Evolutionary conservation across 108 stramenopile species (phyloP).

Genomic region (Nitzschia putrida): DNA sequence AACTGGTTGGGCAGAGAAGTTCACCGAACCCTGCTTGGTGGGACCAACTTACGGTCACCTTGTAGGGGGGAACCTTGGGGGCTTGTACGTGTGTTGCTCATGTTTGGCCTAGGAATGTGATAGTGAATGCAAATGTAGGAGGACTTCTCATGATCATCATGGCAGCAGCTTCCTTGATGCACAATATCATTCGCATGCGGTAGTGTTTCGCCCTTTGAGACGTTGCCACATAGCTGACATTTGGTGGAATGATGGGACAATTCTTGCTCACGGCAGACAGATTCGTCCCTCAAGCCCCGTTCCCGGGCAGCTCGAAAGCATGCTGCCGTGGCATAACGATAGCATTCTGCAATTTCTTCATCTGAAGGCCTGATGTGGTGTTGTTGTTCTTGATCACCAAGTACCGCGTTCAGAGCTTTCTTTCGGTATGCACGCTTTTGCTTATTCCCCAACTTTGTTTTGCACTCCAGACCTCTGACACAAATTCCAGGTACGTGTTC

Average conservation of each 20-base stretch:
- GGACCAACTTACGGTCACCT: no score
- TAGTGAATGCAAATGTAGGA: neutral
- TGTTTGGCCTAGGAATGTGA: neutral
- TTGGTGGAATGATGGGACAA: neutral
- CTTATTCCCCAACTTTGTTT: neutral
- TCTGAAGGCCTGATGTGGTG: neutral
- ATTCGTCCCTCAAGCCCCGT: neutral
- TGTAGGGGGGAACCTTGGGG: neutral
- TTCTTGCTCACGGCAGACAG: neutral
- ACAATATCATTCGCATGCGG: neutral
- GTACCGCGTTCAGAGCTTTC: neutral
- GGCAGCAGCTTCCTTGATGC: neutral
- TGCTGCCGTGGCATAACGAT: neutral
- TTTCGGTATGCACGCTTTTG: neutral
- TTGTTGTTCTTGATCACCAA: neutral
- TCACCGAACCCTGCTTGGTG: no score
- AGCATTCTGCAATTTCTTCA: neutral
- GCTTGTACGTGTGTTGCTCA: neutral
- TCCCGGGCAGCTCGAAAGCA: neutral
- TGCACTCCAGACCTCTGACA: neutral
- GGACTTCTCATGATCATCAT: neutral
- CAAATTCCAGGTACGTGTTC: conserved; percentile 2
- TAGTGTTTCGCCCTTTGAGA: neutral
- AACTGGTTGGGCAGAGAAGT: no score
- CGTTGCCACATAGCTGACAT: neutral